Conservation (phyloP, 495 filamentous ascomycete species). For the Recurvomyces mirabilis region DNA sequence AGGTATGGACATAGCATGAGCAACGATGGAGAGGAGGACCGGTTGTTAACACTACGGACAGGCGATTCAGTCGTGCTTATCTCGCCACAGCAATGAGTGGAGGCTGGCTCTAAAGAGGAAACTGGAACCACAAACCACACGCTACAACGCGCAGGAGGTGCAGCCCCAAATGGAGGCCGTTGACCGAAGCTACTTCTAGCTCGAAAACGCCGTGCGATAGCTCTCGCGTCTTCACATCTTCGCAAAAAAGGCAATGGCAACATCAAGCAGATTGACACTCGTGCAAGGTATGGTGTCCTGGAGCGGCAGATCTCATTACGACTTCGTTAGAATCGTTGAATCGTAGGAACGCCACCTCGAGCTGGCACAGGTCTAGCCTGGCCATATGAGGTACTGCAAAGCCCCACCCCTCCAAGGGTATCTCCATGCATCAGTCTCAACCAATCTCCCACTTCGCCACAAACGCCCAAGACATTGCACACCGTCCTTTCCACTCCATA, state of each 20-base stretch:
- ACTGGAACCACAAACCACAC: neutral
- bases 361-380: too few species aligned
- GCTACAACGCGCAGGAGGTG: neutral
- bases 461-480: slow-evolving; percentile 49
- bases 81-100: slow-evolving; percentile 31
- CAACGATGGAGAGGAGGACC: neutral
- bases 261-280: too few species aligned
- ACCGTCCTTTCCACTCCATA: slow-evolving; percentile 44
- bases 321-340: slow-evolving; percentile 3
- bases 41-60: slow-evolving; percentile 26
- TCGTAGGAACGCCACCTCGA: too few species aligned
- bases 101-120: neutral
- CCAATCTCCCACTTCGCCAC: slow-evolving; percentile 54
- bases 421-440: too few species aligned
- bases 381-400: too few species aligned
- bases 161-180: too few species aligned
- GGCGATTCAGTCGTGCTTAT: slow-evolving; percentile 96
- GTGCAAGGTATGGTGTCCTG: too few species aligned
- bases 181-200: too few species aligned
- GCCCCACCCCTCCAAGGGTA: neutral
- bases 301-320: neutral
- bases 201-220: too few species aligned
- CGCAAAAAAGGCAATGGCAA: too few species aligned
- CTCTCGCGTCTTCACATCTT: too few species aligned
- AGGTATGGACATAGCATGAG: slow-evolving; percentile 42